Evolutionary conservation across 1,139 yeast genomes (phyloP), one percentile per base, ranked within the genome.

Genomic region (Lodderomyces jiufengensis): DNA sequence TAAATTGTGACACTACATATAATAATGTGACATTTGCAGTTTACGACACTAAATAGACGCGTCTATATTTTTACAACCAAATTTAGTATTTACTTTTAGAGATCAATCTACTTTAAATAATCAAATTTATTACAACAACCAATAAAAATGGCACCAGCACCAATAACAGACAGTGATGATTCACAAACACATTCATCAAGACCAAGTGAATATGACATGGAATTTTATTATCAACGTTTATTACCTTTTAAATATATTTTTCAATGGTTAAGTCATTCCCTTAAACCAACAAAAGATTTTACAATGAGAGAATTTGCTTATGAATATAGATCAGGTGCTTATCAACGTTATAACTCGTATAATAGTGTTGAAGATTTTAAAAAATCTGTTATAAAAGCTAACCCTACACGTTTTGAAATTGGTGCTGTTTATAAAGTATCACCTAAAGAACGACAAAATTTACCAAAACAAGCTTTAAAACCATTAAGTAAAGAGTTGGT

Each of bases 271-370:
- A 85, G 81, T 52, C 97, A 88, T 54, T 80, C 95, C 0, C 86
- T 84, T 1, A 76, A 74, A 36, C 82, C 87, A 11, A 66, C 70
- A 34, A 65, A 69, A 27, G 88, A 81, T 54, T 88, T 92, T 59
- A 78, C 86, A 21, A 81, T 85, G 74, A 74, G 99, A 48, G 99
- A 92, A 55, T 81, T 92, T 56, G 98, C 98, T 1, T 88, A 84
- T 66, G 95, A 94, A 38, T 78, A 84, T 51, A 71, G 84, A 46
- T 78, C 84, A 26, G 94, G 92, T 3, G 92, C 88, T 0, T 92
- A 92, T 55, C 83, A 86, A 48, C 83, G 99, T 50, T 92, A 90
- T 63, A 84, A 83, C 50, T 84, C 97, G 1, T 92, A 73, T 50
- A 61, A 66, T 1, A 63, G 74, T 3, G 70, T 69, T 14, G 85